Percentiles rank a stretch among this genome's conserved stretches.
phyloP scores from a whole-genome alignment of 2,329 filamentous ascomycete species.

The Colletotrichum plurivorum region DNA sequence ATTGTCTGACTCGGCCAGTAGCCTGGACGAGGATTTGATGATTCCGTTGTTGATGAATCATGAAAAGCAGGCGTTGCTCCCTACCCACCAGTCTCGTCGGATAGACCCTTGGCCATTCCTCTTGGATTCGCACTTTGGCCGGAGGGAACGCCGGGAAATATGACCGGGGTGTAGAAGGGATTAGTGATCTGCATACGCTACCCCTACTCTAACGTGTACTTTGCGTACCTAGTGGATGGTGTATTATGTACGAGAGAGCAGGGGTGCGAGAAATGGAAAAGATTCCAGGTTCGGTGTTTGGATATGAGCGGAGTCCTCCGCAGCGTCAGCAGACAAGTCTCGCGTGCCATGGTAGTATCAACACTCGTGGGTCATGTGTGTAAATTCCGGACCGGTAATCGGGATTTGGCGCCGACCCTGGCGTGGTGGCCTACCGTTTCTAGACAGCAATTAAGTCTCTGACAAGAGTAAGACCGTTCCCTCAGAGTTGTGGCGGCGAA shows the following conservation, averaged over 20 bases:
- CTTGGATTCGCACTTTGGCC: neutral
- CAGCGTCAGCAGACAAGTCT: conserved; percentile 6
- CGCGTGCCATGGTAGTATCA: neutral
- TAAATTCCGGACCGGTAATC: no score
- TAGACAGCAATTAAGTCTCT: no score
- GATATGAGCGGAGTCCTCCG: conserved; percentile 10
- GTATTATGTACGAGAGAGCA: neutral
- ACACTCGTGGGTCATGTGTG: neutral
- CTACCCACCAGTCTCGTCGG: neutral
- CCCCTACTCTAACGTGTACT: no score
- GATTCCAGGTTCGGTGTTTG: conserved; percentile 6
- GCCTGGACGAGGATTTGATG: neutral
- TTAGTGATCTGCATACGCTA: conserved; percentile 19
- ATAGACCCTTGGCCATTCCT: neutral
- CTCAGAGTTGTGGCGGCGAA: no score
- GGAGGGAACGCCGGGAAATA: neutral
- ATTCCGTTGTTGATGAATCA: neutral
- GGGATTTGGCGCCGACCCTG: no score
- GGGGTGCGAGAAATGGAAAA: conserved; percentile 1
- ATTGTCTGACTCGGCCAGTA: conserved; percentile 17
- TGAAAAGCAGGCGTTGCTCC: no score
- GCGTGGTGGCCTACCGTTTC: no score
- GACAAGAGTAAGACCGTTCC: no score
- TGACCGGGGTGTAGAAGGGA: neutral
- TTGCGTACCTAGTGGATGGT: no score